Evolutionary conservation across 352 stramenopile genomes (phyloP).

Genomic region (Phytophthora idaei): DNA sequence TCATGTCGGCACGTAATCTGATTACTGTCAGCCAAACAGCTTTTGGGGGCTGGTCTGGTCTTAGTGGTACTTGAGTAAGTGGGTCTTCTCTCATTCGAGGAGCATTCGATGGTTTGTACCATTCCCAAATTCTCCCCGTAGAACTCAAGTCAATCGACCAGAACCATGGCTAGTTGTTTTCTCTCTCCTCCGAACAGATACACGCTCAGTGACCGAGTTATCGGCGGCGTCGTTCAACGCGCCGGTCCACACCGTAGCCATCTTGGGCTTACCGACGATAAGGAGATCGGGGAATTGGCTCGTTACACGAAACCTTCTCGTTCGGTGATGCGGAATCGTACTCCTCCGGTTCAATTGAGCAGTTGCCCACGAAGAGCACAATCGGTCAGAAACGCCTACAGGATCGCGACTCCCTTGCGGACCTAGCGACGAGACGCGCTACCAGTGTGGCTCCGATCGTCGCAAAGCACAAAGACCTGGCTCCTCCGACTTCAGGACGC

Average conservation of each 20-base stretch:
- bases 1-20: conserved; percentile 13
- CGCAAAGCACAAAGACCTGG: background rate
- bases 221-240: conserved; percentile 9
- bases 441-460: background rate
- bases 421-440: background rate
- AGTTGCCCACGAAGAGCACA: background rate
- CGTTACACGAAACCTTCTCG: conserved; percentile 7
- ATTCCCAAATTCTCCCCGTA: conserved; percentile 10
- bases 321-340: background rate
- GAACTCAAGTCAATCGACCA: background rate
- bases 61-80: conserved; percentile 1
- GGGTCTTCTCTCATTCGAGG: background rate
- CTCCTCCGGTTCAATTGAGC: background rate
- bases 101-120: background rate
- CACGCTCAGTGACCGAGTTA: conserved; percentile 12
- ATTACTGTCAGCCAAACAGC: conserved; percentile 7
- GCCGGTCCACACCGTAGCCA: background rate
- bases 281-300: background rate
- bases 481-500: background rate
- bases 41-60: background rate
- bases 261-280: background rate
- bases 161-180: conserved; percentile 15
- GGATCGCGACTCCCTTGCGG: conserved; percentile 2
- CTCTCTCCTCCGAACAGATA: conserved; percentile 8
- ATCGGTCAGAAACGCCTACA: background rate